Conservation (phyloP, 179 eudicot species). For the Spergularia azorica region DNA sequence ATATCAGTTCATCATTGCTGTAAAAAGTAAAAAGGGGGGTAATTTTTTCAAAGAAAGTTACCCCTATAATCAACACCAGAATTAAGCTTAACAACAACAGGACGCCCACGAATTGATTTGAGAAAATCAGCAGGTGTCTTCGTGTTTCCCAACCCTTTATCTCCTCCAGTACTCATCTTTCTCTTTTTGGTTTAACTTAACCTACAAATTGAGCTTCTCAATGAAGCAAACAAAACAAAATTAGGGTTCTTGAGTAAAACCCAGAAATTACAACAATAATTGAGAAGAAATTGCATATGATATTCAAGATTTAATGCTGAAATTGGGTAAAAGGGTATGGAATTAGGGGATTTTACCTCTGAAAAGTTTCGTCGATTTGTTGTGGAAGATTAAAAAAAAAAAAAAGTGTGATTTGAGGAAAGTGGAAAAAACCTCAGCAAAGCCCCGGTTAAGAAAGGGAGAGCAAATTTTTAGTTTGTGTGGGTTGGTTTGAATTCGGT, state of each 20-base stretch:
- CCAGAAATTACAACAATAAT: neutral
- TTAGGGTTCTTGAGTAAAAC: neutral
- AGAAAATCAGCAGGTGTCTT: constrained; percentile 96
- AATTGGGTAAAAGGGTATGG: neutral
- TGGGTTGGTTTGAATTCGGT: too few species aligned
- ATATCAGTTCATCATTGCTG: too few species aligned
- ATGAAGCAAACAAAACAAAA: neutral
- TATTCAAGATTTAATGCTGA: neutral
- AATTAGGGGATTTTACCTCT: neutral
- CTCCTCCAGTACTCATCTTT: constrained; percentile 75
- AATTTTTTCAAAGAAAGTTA: constrained; percentile 15
- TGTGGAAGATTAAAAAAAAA: neutral
- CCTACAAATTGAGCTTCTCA: neutral
- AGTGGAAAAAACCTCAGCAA: neutral
- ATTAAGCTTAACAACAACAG: constrained; percentile 95
- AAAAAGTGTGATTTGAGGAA: neutral
- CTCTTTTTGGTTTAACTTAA: neutral
- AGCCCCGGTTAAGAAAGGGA: neutral
- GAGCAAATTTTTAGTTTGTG: too few species aligned
- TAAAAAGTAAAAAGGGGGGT: neutral
- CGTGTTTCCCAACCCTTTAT: constrained; percentile 60
- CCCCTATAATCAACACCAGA: constrained; percentile 98
- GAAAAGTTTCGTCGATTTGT: neutral
- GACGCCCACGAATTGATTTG: constrained; percentile 93
- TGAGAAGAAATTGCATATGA: neutral